Evolutionary conservation across 345 rosid species (phyloP).

Genomic region (Dovyalis caffra): DNA sequence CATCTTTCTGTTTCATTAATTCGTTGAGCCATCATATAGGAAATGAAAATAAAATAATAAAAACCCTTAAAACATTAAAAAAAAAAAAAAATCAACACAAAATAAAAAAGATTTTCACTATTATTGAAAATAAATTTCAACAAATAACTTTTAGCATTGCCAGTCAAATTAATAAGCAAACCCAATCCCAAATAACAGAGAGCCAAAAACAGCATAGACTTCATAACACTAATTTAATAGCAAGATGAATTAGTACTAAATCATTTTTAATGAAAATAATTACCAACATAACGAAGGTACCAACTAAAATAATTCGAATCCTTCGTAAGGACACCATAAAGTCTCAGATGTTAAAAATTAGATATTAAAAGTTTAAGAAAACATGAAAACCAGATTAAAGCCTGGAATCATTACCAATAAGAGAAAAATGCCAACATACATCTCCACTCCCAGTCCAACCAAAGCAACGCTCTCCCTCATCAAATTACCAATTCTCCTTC

Average conservation of each 20-base stretch:
- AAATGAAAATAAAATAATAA: not conserved
- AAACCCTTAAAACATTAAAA: not conserved
- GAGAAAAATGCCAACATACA: conserved; percentile 7
- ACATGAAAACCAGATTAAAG: conserved; percentile 13
- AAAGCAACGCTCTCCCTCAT: not conserved
- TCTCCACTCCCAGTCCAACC: not conserved
- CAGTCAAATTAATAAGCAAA: not conserved
- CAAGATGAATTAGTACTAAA: conserved; percentile 2
- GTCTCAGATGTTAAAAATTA: too few species aligned
- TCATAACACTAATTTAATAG: conserved; percentile 1
- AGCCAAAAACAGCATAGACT: conserved; percentile 5
- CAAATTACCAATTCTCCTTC: conserved; percentile 40
- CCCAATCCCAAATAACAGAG: not conserved
- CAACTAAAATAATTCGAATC: conserved; percentile 3
- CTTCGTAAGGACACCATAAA: not conserved
- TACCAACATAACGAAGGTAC: not conserved
- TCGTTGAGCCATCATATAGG: not conserved
- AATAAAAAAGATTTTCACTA: too few species aligned
- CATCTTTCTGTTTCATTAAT: not conserved
- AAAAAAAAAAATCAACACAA: not conserved
- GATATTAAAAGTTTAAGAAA: not conserved
- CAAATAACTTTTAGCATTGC: not conserved
- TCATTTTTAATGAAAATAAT: conserved; percentile 6
- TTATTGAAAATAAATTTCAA: not conserved
- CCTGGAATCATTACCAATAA: conserved; percentile 28